Evolutionary conservation across 352 stramenopile species (phyloP), one percentile per base, ranked within the genome.

Genomic region (Aphanomyces cochlioides): DNA sequence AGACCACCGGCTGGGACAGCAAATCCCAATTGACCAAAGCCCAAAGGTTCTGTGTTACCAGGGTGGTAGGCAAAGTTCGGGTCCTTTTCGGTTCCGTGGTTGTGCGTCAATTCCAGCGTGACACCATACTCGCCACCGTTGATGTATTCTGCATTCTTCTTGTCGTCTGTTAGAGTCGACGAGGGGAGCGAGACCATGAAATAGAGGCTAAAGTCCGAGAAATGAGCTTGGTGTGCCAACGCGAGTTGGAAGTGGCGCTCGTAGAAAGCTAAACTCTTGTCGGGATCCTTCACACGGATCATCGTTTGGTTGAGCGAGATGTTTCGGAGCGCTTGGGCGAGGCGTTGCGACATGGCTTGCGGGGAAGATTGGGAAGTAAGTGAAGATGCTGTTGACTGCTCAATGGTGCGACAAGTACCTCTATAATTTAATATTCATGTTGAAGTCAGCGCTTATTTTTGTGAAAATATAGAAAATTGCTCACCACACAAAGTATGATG

Each of bases 1-100:
- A 70, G 40, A 8, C 19, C 36, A 34, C 54, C 54, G 0, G 54
- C 12, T 4, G 64, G 64, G n/a, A 73, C 67, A 17, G 48, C 45
- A 38, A 73, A 73, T 12, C 56, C 67, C 28, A 68, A 19, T 41
- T 73, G 54, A n/a, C 56, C 17, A 58, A 73, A 73, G 8, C 67
- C 56, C 15, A 68, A 19, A 17, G 67, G 67, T 12, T 41, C 56
- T 15, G 67, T 73, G 41, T 69, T 73, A 43, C 56, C 56, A 34
- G n/a, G 5, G 40, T 73, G 67, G 28, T 73, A 73, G 5, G 17
- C 17, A 58, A 95, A 95, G 12, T 72, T 74, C n/a, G 81, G 69
- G 39, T 96, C 77, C 15, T 71, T 75, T 75, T 97, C 91, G 15
- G 91, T 96, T 48, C 91, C 91, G 75, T 97, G 89, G 76, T 97